Evolutionary conservation across 805 yeast genomes (phyloP).

Genomic region (Wickerhamiella occidentalis): DNA sequence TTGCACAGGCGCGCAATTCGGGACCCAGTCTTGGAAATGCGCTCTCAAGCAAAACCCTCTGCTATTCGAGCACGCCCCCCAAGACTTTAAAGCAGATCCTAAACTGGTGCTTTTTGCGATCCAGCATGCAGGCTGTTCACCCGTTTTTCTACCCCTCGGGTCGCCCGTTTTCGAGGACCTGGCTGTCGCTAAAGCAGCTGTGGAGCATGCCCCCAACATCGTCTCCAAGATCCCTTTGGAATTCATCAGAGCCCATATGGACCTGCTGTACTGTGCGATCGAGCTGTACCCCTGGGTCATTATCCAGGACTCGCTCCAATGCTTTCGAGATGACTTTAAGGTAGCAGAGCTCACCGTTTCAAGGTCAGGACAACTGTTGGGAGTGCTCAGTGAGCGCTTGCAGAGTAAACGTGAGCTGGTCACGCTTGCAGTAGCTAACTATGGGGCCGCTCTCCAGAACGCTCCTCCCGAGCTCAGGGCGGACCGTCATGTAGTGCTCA

Average conservation of each 20-base stretch:
- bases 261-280: not conserved
- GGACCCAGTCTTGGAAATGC: not conserved
- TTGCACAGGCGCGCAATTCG: not conserved
- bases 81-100: not conserved
- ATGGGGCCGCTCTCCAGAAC: conserved; percentile 2
- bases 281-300: conserved; percentile 3
- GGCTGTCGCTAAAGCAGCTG: not conserved
- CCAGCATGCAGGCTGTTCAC: not conserved
- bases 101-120: conserved; percentile 1
- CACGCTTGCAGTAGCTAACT: not conserved
- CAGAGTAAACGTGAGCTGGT: not conserved
- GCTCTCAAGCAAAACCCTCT: not conserved
- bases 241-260: not conserved
- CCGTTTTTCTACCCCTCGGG: not conserved
- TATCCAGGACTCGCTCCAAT: not conserved
- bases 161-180: not conserved
- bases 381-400: not conserved
- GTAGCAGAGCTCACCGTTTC: not conserved
- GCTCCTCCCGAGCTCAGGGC: conserved; percentile 2
- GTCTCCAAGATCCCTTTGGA: not conserved
- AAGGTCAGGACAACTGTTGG: conserved; percentile 1
- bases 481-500: not conserved
- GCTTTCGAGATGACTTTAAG: not conserved
- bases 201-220: not conserved
- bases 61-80: not conserved